A percentile compares a stretch with the other conserved stretches of the same genome.
phyloP scores from a whole-genome alignment of 1,139 yeast genomes.

The Taphrina pruni region DNA sequence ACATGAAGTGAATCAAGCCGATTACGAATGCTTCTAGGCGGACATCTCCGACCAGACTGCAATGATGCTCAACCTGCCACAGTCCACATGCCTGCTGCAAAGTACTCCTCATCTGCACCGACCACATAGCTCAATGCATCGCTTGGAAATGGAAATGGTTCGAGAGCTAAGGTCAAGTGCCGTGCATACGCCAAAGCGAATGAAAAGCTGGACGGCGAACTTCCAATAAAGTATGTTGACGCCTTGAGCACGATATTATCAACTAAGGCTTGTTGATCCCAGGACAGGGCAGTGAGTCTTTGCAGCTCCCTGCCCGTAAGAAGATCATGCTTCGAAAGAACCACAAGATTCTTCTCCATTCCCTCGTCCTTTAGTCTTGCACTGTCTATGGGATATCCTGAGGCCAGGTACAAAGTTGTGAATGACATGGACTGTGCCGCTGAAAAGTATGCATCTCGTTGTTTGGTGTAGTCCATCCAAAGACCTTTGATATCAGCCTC shows the following conservation, averaged over 20 bases:
- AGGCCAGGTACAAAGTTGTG: not conserved
- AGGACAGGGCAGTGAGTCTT: not conserved
- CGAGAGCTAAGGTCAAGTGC: not conserved
- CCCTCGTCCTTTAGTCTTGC: not conserved
- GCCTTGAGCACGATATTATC: conserved; percentile 3
- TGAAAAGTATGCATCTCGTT: conserved; percentile 5
- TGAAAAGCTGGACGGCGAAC: conserved; percentile 8
- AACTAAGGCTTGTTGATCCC: conserved; percentile 10
- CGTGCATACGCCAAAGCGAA: conserved; percentile 17
- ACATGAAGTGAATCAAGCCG: no score
- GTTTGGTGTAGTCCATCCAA: not conserved
- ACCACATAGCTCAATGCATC: not conserved
- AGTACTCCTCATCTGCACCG: not conserved
- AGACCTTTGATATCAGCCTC: conserved; percentile 9
- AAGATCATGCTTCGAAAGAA: conserved; percentile 2
- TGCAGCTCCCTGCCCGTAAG: not conserved
- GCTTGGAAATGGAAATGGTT: not conserved
- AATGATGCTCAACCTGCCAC: not conserved
- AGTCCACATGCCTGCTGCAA: not conserved
- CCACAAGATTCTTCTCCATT: not conserved
- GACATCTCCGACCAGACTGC: no score
- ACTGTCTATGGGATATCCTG: not conserved
- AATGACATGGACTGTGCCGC: not conserved
- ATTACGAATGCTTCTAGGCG: no score
- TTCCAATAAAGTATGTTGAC: conserved; percentile 11